Base-by-base conservation (phyloP, 148 eudicot species). In the Diospyros lotus region DNA sequence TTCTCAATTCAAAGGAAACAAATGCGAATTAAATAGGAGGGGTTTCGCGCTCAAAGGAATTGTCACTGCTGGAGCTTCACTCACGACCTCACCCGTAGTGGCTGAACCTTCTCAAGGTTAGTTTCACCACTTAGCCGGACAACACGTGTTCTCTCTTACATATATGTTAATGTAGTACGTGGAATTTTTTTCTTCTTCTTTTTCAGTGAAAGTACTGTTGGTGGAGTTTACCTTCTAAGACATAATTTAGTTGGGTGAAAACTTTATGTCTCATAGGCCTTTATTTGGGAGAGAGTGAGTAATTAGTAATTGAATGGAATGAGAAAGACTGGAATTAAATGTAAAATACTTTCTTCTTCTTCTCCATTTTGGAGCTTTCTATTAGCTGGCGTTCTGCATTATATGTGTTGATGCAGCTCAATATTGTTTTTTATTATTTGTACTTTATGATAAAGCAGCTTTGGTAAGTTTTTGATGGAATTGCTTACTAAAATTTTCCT, bases 41-140 rank as follows among this genome's bases (percentile, higher is more conserved):
- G 84, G 85, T 73, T 81, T 96, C 61, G 86, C 88, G 68, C 69
- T 89, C 63, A 87, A 76, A 68, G 97, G 97, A 68, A 83, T 89
- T 81, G 86, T 91, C 13, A 97, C 91, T 64, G 85, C 93, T 66
- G 97, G 97, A 65, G 80, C 88, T 82, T 83, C 98, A 28, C 87
- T 84, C 28, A 78, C 86, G 76, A 82, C 81, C 10, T 85, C 95
- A 73, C 79, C 98, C 63, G 71, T 87, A 68, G 74, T 86, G 12
- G 74, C 91, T 52, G 81, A 89, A 71, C 89, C 98, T 51, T 72
- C 84, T 79, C 76, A 85, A 88, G 91, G 98, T 85, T 65, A 56
- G 46, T 68, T 42, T 63, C 9, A 11, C 10, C 2, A 6, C 28
- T 48, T 12, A 18, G 17, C 18, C 6, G 2, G n/a, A 15, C n/a